Base-by-base conservation (phyloP, 2,329 filamentous ascomycete species). In the Hortaea werneckii region DNA sequence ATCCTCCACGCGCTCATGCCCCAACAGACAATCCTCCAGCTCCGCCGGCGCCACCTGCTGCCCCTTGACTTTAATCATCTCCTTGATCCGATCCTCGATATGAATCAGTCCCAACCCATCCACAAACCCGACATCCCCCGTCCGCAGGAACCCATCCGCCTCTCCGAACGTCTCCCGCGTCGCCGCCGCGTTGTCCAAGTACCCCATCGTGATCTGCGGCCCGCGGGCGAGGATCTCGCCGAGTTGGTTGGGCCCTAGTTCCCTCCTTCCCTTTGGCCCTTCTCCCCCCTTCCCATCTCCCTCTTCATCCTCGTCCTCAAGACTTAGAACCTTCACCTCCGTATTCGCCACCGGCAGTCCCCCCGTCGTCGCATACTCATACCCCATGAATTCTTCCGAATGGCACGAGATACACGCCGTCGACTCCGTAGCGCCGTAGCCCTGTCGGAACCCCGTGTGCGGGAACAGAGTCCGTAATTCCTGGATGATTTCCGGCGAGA, bases 361-460 rank as follows among this genome's bases (percentile, higher is more conserved):
- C 1, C 73, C 77, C 1, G 66, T 69, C 48, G 73, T 67, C 0
- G 73, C 78, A 51, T 82, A 78, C 42, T 74, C 71, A 64, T 77
- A 83, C 6, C 67, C 67, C 48, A 75, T 78, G 41, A 74, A 72
- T 0, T 71, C 67, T 0, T 73, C 73, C 2, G 79, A 76, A 43
- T 82, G 79, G 2, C 74, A 70, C 0, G 78, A 80, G 46, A 84
- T 79, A 53, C 77, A 82, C 1, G 69, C 72, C 54, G 77, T 83
- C 0, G 71, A 75, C 60, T 83, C 80, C 0, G 80, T 84, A 72
- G 83, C 82, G n/a, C 80, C 80, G 54, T 82, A 83, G 1, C 78
- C 79, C 56, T 82, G 79, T 54, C 78, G 78, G 27, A 83, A 80
- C 0, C 77, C 77, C 0, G 74, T 78, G 0, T 69, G 60, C 0